Percentiles rank a stretch among this genome's conserved stretches.
These are phyloP conservation scores for Vanderwaltozyma verrucispora DNA, from an alignment of 805 yeast genomes.

Conservation along the genomic window DNA sequence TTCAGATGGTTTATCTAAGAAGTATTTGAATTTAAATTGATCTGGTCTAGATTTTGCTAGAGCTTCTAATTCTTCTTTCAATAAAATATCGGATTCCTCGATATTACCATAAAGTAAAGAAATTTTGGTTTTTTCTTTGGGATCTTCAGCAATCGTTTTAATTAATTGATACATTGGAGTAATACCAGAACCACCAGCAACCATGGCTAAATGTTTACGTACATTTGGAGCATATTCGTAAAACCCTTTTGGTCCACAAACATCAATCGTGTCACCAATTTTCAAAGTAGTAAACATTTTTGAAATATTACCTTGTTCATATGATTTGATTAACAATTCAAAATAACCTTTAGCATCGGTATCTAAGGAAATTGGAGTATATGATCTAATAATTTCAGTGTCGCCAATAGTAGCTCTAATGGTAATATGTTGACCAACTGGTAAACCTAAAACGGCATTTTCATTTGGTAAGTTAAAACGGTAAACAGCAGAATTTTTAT, in stretches of 20 bases:
- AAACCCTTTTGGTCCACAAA: constrained; percentile 87
- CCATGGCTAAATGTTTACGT: constrained; percentile 69
- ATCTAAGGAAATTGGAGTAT: constrained; percentile 82
- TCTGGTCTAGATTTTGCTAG: constrained; percentile 47
- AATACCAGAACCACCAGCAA: constrained; percentile 95
- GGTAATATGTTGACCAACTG: constrained; percentile 89
- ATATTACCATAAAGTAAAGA: constrained; percentile 74
- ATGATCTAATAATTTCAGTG: constrained; percentile 73
- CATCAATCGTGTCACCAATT: constrained; percentile 68
- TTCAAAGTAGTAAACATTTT: constrained; percentile 58
- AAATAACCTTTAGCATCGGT: constrained; percentile 65
- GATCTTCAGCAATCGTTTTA: constrained; percentile 67
- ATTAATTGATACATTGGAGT: constrained; percentile 93
- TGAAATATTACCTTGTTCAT: constrained; percentile 79
- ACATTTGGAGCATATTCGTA: constrained; percentile 75
- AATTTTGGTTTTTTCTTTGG: constrained; percentile 68
- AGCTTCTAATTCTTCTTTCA: constrained; percentile 68
- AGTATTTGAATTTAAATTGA: constrained; percentile 56
- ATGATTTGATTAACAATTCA: constrained; percentile 77
- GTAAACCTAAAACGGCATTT: constrained; percentile 70
- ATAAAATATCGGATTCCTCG: constrained; percentile 65
- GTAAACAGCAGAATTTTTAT: constrained; percentile 75
- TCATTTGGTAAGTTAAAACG: constrained; percentile 73
- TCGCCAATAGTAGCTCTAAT: constrained; percentile 68
- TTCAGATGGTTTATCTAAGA: constrained; percentile 52